phyloP scores from a whole-genome alignment of 768 basidiomycete species.

The Vararia minispora region DNA sequence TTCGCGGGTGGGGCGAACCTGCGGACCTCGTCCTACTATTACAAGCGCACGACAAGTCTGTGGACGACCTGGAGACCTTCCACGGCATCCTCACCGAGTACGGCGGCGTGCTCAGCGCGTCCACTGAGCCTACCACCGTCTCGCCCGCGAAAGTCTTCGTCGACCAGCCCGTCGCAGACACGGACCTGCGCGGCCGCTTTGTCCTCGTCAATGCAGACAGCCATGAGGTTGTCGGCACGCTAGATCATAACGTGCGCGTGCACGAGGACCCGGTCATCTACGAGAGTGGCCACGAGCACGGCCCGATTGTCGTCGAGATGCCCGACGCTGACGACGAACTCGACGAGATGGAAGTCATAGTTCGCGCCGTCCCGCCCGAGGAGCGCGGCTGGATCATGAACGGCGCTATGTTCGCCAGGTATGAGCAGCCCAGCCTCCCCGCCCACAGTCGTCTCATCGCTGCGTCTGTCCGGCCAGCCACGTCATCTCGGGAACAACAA shows the following conservation, averaged over 20 bases:
- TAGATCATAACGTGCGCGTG: constrained; percentile 8
- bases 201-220: constrained; percentile 12
- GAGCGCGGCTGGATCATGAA: constrained; percentile 13
- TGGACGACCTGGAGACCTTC: constrained; percentile 10
- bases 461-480: constrained; percentile 1
- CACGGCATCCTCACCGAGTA: constrained; percentile 12
- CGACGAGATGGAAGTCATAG: constrained; percentile 8
- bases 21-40: constrained; percentile 7
- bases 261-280: constrained; percentile 9
- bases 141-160: not conserved
- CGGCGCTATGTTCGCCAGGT: constrained; percentile 11
- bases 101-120: constrained; percentile 4
- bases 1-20: constrained; percentile 9
- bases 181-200: constrained; percentile 14
- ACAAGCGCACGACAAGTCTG: constrained; percentile 1
- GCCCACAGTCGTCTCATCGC: not conserved
- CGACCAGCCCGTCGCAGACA: not conserved
- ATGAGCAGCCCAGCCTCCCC: not conserved
- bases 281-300: constrained; percentile 9
- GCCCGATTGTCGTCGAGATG: constrained; percentile 12
- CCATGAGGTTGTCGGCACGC: constrained; percentile 11
- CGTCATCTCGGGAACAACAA: constrained; percentile 12
- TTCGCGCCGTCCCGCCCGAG: constrained; percentile 12
- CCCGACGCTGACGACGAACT: constrained; percentile 7
- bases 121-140: too few species aligned